phyloP scores from a whole-genome alignment of 2,329 filamentous ascomycete species.

The Aspergillus vadensis region DNA sequence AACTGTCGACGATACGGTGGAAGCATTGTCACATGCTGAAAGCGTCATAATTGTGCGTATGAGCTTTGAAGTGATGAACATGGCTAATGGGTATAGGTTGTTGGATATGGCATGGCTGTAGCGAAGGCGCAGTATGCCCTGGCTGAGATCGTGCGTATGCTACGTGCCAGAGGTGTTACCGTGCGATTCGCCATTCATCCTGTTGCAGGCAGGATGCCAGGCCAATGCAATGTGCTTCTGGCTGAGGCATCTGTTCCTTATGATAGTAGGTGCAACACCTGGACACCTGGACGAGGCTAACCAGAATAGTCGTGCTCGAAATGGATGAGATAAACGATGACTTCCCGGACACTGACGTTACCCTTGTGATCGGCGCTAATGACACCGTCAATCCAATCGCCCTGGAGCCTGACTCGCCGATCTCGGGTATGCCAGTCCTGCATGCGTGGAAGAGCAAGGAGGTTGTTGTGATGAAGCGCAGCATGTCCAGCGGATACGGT shows the following conservation, averaged over 20 bases:
- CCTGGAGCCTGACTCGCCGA: conserved; percentile 77
- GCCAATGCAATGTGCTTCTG: conserved; percentile 87
- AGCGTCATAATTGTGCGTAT: conserved; percentile 72
- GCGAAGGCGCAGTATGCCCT: conserved; percentile 92
- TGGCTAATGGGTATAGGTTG: conserved; percentile 49
- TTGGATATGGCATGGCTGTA: conserved; percentile 93
- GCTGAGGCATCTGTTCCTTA: conserved; percentile 88
- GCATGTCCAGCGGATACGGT: conserved; percentile 86
- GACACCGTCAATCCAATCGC: conserved; percentile 92
- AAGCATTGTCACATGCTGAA: conserved; percentile 73
- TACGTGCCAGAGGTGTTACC: conserved; percentile 74
- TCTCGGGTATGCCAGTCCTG: conserved; percentile 89
- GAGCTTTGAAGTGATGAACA: not conserved
- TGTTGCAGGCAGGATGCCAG: conserved; percentile 88
- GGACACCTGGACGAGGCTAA: conserved; percentile 16
- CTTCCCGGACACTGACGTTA: conserved; percentile 81
- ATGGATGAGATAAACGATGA: conserved; percentile 98
- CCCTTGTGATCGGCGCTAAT: conserved; percentile 87
- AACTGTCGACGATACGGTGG: conserved; percentile 76
- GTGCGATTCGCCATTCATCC: conserved; percentile 90
- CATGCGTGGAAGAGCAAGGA: conserved; percentile 95
- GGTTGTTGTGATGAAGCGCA: conserved; percentile 89
- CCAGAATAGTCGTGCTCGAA: conserved; percentile 68
- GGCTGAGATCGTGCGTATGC: conserved; percentile 72
- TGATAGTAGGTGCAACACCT: conserved; percentile 58